Evolutionary conservation across 2,329 filamentous ascomycete species (phyloP), one percentile per base, ranked within the genome.

Genomic region (Hortaea sp.): DNA sequence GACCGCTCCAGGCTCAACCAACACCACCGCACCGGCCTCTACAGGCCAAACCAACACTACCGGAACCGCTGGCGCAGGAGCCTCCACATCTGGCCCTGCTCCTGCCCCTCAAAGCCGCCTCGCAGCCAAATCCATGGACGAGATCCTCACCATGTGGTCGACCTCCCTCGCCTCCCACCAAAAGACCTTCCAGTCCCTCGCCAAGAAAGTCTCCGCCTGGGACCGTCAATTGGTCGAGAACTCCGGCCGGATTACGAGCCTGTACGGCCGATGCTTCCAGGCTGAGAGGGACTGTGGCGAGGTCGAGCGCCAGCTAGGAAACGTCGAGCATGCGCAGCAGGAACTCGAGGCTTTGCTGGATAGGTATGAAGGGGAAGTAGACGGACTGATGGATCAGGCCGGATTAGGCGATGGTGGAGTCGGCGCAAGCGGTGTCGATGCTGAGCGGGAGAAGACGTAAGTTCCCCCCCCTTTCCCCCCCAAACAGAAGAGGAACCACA

Each of bases 81-180:
- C 20, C 9, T 11, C 32, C 44, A 34, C 20, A 7, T 37, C 41
- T 6, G 43, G 89, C 0, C 88, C 89, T 1, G 73, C 82, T 2
- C 90, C 92, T 11, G 83, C 88, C 47, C 69, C 74, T 1, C 81
- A 94, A 59, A 92, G 90, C 4, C 84, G 92, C 29, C 74, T 98
- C 34, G 95, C 95, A 73, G 95, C 95, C 68, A 97, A 95, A 71
- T 95, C 90, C 0, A 95, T 98, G 85, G 92, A 98, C 61, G 92
- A 98, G 64, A 95, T 98, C 53, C 88, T 98, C 54, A 95, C 88
- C 4, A 82, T 88, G 30, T 98, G 92, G 92, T 92, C 92, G 1
- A 88, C 88, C 0, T 92, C 97, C 61, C 73, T 98, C 42, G 85
- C 88, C 44, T 94, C 94, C 62, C 95, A 98, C 62, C 90, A 97